Percentiles rank a stretch among this genome's conserved stretches.
These are phyloP conservation scores for Pyrrhoderma lamaoense DNA, from an alignment of 1,284 basidiomycete genomes.

Conservation along the genomic window DNA sequence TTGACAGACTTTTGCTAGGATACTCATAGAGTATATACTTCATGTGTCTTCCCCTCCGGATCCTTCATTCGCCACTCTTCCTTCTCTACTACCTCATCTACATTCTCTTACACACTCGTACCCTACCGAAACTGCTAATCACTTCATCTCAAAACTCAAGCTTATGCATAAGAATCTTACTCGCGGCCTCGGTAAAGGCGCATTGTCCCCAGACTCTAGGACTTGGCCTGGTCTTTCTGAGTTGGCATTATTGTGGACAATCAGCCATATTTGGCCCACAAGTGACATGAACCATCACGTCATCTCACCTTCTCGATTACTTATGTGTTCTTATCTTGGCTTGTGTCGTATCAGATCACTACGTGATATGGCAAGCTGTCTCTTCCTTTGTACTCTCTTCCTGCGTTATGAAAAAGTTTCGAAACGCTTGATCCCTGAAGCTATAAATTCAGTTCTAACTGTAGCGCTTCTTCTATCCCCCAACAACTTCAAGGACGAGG, in stretches of 20 bases:
- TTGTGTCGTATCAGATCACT: conserved; percentile 74
- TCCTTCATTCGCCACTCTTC: conserved; percentile 56
- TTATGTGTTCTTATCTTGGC: conserved; percentile 90
- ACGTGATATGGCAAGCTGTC: conserved; percentile 73
- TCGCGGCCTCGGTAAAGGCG: conserved; percentile 73
- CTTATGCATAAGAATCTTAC: conserved; percentile 95
- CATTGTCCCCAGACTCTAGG: conserved; percentile 55
- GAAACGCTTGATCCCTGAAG: conserved; percentile 87
- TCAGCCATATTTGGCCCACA: conserved; percentile 86
- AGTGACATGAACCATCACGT: conserved; percentile 93
- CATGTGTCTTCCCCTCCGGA: conserved; percentile 61
- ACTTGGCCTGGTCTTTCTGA: conserved; percentile 90
- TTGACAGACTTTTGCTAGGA: conserved; percentile 60
- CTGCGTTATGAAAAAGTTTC: conserved; percentile 79
- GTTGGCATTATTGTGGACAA: conserved; percentile 72
- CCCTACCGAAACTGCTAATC: conserved; percentile 72
- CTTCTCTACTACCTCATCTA: conserved; percentile 76
- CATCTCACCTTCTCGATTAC: conserved; percentile 75
- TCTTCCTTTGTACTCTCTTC: conserved; percentile 85
- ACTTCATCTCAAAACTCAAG: conserved; percentile 77
- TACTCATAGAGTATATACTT: conserved; percentile 90
- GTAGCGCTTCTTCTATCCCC: conserved; percentile 69
- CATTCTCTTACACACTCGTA: conserved; percentile 75
- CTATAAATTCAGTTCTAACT: conserved; percentile 74
- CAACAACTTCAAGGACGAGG: conserved; percentile 39